Evolutionary conservation across 495 filamentous ascomycete genomes (phyloP), one percentile per base, ranked within the genome.

Genomic region (Penicillium ucsense): DNA sequence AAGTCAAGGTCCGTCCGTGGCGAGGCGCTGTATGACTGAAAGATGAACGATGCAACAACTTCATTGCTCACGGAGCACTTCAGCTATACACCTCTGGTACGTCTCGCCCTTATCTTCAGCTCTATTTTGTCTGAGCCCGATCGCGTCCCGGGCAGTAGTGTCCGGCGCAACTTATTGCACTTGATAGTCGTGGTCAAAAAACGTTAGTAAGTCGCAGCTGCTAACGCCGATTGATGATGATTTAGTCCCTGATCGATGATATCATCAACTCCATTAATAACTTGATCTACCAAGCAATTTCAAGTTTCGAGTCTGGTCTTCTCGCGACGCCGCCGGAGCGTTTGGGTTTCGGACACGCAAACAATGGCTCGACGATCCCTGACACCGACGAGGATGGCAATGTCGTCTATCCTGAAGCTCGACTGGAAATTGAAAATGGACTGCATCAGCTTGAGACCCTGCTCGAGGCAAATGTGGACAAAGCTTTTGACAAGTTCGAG

Each of bases 241-340:
- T 46, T 39, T 50, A 95, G 90, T 84, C 84, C 50, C 78, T 98
- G 27, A 83, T 98, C 61, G 92, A 98, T 75, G 92, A 97, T 61
- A 86, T 98, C 51, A 95, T 97, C 70, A 96, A 98, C 73, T 82
- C 83, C 49, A 80, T 95, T 57, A 97, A 97, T 72, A 84, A 86
- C 47, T 73, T 96, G 56, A 81, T 88, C 56, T 91, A 90, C 65
- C 81, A 81, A 57, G 88, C 88, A 45, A 81, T 95, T 52, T 83
- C 85, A 50, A 83, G 81, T 50, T 76, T 96, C 51, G 92, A 98
- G 64, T 74, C 76, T 43, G 87, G 85, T 5, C 79, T 97, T 20
- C 68, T 89, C 35, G 73, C 74, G 39, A 81, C 84, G 6, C 76
- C 84, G 0, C 86, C 90, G 1, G 68, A 79, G 12, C 67, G 75